A percentile compares a stretch with the other conserved stretches of the same genome.
phyloP scores from a whole-genome alignment of 441 rosid species.

The Jatropha podagrica region DNA sequence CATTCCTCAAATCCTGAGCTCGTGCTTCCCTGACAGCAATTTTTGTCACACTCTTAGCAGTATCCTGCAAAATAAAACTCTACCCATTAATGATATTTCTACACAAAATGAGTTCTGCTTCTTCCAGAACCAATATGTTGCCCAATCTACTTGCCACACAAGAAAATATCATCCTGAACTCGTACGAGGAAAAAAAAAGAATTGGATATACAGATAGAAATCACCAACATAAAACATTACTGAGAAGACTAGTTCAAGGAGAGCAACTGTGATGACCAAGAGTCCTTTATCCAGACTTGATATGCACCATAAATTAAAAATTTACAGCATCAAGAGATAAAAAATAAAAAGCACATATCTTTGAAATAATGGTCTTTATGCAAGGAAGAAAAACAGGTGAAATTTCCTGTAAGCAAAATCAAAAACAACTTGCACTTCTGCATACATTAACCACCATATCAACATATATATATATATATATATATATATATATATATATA shows the following conservation, averaged over 20 bases:
- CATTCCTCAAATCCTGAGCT: constrained; percentile 92
- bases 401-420: neutral
- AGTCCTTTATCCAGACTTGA: neutral
- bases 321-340: neutral
- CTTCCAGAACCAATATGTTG: neutral
- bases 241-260: neutral
- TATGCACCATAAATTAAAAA: neutral
- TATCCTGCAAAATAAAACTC: constrained; percentile 53
- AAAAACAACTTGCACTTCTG: neutral
- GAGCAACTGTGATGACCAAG: neutral
- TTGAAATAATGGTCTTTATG: neutral
- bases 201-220: neutral
- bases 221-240: neutral
- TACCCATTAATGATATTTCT: constrained; percentile 1
- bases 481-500: too few species aligned
- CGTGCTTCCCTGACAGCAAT: constrained; percentile 82
- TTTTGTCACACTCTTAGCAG: constrained; percentile 91
- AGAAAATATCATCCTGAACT: neutral
- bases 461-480: neutral
- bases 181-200: neutral
- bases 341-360: neutral
- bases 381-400: neutral
- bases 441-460: neutral
- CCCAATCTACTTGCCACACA: neutral
- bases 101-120: constrained; percentile 6